Conservation (phyloP, 306 rosid genomes). For the Begonia fuchsioides region DNA sequence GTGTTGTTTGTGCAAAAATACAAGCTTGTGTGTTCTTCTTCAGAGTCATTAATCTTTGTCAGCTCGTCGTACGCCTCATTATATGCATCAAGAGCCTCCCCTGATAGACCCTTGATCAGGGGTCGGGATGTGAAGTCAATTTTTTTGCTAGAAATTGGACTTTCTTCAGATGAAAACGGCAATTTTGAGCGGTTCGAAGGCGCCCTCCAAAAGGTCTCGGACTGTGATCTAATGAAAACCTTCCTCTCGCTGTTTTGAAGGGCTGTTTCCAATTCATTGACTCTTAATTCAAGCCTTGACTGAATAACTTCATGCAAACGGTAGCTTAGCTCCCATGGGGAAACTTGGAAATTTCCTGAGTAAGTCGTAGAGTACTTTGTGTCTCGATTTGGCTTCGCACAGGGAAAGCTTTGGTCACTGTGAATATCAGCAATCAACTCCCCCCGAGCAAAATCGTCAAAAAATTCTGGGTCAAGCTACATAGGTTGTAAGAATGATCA, state of each 20-base stretch:
- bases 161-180: too few relatives aligned
- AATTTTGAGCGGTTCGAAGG: too few relatives aligned
- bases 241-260: slow-evolving; percentile 56
- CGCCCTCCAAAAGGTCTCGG: slow-evolving; percentile 14
- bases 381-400: slow-evolving; percentile 31
- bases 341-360: slow-evolving; percentile 45
- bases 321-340: slow-evolving; percentile 49
- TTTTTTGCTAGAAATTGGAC: too few relatives aligned
- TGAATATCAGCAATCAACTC: slow-evolving; percentile 2
- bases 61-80: slow-evolving; percentile 36
- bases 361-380: slow-evolving; percentile 16
- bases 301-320: slow-evolving; percentile 61
- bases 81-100: slow-evolving; percentile 37
- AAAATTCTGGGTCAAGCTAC: slow-evolving; percentile 8
- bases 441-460: slow-evolving; percentile 7
- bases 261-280: slow-evolving; percentile 64
- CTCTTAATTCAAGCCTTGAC: too few relatives aligned
- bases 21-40: slow-evolving; percentile 22
- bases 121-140: too few relatives aligned
- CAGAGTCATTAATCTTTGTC: slow-evolving; percentile 26
- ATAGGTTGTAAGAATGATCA: neutral
- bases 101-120: slow-evolving; percentile 30
- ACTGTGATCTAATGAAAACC: too few relatives aligned
- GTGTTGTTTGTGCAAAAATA: neutral
- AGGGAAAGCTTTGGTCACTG: slow-evolving; percentile 22